These are phyloP conservation scores for Talaromyces marneffei DNA, from an alignment of 2,329 filamentous ascomycete species.

Conservation along the genomic window DNA sequence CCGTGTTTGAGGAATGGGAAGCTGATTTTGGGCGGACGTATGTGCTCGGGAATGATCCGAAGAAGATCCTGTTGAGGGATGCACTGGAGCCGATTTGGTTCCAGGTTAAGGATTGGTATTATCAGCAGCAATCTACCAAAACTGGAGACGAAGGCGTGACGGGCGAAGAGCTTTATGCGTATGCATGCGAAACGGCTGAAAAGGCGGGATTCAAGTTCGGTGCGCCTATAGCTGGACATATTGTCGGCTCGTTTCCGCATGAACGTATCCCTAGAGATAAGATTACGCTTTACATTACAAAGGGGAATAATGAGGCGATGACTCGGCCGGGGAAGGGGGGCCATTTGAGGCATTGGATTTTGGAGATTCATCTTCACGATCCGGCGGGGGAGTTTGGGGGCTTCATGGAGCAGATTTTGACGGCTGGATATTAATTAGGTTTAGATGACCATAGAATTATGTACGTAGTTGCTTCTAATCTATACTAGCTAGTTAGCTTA, in stretches of 20 bases:
- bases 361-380: constrained; percentile 47
- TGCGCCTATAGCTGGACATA: constrained; percentile 43
- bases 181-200: constrained; percentile 36
- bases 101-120: constrained; percentile 38
- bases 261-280: constrained; percentile 48
- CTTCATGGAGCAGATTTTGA: constrained; percentile 39
- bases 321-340: constrained; percentile 36
- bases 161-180: constrained; percentile 44
- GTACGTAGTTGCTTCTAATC: neutral
- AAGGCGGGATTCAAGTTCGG: constrained; percentile 43
- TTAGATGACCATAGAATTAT: neutral
- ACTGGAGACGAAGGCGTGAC: constrained; percentile 39
- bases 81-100: constrained; percentile 45
- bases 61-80: constrained; percentile 43
- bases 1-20: constrained; percentile 50
- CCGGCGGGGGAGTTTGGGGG: constrained; percentile 34
- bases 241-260: constrained; percentile 49
- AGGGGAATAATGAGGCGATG: constrained; percentile 43
- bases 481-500: neutral
- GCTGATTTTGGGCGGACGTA: constrained; percentile 51
- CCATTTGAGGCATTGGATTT: constrained; percentile 45
- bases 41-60: constrained; percentile 44
- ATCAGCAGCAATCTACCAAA: neutral
- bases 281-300: constrained; percentile 41
- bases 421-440: constrained; percentile 5